Evolutionary conservation across 2,329 filamentous ascomycete species (phyloP).

Genomic region (Ramularia endophylla): DNA sequence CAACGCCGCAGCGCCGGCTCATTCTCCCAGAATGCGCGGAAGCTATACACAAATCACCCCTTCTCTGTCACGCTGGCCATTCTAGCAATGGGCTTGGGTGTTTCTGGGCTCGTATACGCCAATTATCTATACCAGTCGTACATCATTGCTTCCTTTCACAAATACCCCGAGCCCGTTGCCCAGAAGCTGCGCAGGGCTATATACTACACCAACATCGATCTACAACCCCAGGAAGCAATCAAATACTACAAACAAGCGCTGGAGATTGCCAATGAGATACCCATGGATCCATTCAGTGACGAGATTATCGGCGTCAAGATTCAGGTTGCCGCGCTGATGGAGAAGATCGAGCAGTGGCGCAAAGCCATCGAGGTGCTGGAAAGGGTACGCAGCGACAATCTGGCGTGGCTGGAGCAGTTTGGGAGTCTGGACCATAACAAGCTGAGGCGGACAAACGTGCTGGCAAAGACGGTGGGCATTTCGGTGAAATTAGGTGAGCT

Average conservation of each 20-base stretch:
- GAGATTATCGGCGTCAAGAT: slow-evolving; percentile 88
- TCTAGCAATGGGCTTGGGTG: slow-evolving; percentile 32
- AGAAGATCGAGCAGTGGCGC: slow-evolving; percentile 65
- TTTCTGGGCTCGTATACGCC: slow-evolving; percentile 37
- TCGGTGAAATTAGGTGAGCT: slow-evolving; percentile 80
- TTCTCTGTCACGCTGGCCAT: slow-evolving; percentile 33
- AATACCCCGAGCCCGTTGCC: slow-evolving; percentile 64
- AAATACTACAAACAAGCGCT: slow-evolving; percentile 80
- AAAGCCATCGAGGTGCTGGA: slow-evolving; percentile 73
- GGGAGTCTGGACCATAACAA: slow-evolving; percentile 37
- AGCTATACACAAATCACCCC: slow-evolving; percentile 35
- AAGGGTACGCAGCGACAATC: slow-evolving; percentile 63
- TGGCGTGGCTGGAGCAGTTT: slow-evolving; percentile 44
- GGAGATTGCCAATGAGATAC: slow-evolving; percentile 62
- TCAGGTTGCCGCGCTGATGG: slow-evolving; percentile 70
- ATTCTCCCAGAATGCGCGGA: slow-evolving; percentile 24
- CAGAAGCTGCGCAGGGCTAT: slow-evolving; percentile 75
- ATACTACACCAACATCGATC: slow-evolving; percentile 74
- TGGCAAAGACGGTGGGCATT: slow-evolving; percentile 69
- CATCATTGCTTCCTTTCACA: slow-evolving; percentile 46
- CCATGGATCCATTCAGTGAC: slow-evolving; percentile 83
- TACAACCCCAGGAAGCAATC: slow-evolving; percentile 69
- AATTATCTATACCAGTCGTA: slow-evolving; percentile 44
- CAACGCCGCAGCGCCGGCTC: slow-evolving; percentile 18
- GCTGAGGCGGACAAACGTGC: slow-evolving; percentile 56